Evolutionary conservation across 2,329 filamentous ascomycete genomes (phyloP), one percentile per base, ranked within the genome.

Genomic region (Cladosporium halotolerans): DNA sequence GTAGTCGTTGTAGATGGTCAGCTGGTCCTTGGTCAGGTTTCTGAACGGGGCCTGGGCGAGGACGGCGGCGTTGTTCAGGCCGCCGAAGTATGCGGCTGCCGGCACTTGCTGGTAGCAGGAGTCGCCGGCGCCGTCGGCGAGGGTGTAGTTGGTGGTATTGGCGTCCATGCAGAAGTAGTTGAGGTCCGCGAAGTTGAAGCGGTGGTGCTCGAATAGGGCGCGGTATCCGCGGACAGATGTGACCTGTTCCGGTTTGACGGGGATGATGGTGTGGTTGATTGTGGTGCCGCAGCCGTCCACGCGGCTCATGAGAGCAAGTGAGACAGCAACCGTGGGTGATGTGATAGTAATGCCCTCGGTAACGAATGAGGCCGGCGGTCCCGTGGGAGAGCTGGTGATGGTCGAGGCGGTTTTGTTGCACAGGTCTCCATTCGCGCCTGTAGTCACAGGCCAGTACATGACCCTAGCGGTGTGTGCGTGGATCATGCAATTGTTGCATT

Each of bases 81-180:
- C 50, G 19, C 46, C 55, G 11, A 57, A 64, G 50, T 64, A 64
- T 3, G 62, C 61, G 2, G 43, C 45, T 2, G 61, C 60, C 9
- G 57, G 60, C 2, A 64, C 61, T 38, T 63, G 45, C 44, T 62
- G 61, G 28, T 62, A 64, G 48, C 62, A 64, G 9, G 57, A 53
- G 13, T 57, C 39, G 4, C 53, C 54, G 11, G 32, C 36, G 4
- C 39, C 41, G 16, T 62, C 54, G 19, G 58, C 54, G n/a, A 58
- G 52, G 1, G 52, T 58, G 23, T 33, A 59, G 18, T 51, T 55
- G 4, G 57, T 54, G 34, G 52, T 59, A 13, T 57, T 55, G 7
- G 53, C 43, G 11, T 50, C 50, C 18, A 54, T 49, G 42, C 60
- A 64, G 19, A 53, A 56, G 56, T 58, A 63, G 23, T 64, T 64